Conservation (phyloP, 208 protist genomes). For the Trypanosoma conorhini region DNA sequence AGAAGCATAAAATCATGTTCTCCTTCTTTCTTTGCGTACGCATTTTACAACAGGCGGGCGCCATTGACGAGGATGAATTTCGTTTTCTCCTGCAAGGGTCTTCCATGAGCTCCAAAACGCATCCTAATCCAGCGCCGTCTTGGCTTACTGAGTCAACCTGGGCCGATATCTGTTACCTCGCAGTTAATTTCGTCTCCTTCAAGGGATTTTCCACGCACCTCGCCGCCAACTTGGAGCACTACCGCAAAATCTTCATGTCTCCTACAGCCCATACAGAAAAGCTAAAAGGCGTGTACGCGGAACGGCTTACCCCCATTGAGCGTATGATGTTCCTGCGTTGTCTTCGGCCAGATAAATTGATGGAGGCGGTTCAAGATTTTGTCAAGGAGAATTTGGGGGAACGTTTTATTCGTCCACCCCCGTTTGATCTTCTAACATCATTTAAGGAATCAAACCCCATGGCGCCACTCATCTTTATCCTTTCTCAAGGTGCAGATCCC, state of each 20-base stretch:
- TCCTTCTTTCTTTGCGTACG: constrained; percentile 94
- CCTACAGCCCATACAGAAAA: constrained; percentile 79
- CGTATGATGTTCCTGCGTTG: constrained; percentile 95
- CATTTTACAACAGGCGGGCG: constrained; percentile 71
- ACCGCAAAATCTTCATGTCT: constrained; percentile 93
- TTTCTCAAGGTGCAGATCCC: constrained; percentile 98
- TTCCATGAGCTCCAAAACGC: constrained; percentile 67
- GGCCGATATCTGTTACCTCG: constrained; percentile 91
- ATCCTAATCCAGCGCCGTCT: constrained; percentile 77
- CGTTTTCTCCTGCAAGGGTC: constrained; percentile 93
- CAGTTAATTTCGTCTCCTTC: constrained; percentile 85
- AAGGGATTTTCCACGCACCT: constrained; percentile 84
- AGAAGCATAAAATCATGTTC: constrained; percentile 96
- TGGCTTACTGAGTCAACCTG: constrained; percentile 97
- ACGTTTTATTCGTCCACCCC: constrained; percentile 95
- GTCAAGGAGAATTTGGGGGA: constrained; percentile 91
- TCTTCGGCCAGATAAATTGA: constrained; percentile 97
- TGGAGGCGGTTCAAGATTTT: constrained; percentile 95
- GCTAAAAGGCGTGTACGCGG: constrained; percentile 79
- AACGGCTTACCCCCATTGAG: constrained; percentile 92
- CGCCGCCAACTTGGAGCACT: constrained; percentile 62
- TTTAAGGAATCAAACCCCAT: constrained; percentile 94
- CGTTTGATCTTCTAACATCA: constrained; percentile 95
- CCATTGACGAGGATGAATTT: constrained; percentile 83
- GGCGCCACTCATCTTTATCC: constrained; percentile 98